These are phyloP conservation scores for Pleurotus tuoliensis DNA, from an alignment of 768 basidiomycete species.

Conservation along the genomic window DNA sequence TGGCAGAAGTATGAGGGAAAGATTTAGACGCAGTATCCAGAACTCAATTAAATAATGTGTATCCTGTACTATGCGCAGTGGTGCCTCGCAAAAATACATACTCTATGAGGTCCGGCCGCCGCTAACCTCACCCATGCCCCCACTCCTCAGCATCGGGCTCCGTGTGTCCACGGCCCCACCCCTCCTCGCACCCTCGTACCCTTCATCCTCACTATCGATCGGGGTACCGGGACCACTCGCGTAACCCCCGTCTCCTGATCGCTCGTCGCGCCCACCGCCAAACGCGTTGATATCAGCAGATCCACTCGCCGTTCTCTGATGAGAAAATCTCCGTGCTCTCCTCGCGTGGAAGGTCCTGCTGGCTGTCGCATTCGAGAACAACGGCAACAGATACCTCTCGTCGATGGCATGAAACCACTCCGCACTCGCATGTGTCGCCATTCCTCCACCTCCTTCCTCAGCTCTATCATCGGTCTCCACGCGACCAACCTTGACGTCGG, in stretches of 20 bases:
- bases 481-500: conserved; percentile 8
- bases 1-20: too few species aligned
- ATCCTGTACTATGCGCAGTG: too few species aligned
- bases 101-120: too few species aligned
- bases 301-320: conserved; percentile 21
- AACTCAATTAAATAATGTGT: too few species aligned
- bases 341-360: conserved; percentile 84
- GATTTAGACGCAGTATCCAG: too few species aligned
- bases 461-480: conserved; percentile 1
- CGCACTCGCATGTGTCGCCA: conserved; percentile 22
- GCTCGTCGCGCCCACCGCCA: neutral
- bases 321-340: conserved; percentile 48
- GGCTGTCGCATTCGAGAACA: conserved; percentile 91
- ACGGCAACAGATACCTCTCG: conserved; percentile 87
- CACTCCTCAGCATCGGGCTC: too few species aligned
- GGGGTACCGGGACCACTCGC: conserved; percentile 23
- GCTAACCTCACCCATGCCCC: too few species aligned
- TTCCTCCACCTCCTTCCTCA: conserved; percentile 41
- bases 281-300: conserved; percentile 10
- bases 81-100: too few species aligned
- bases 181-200: conserved; percentile 33
- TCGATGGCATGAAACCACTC: conserved; percentile 97
- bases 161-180: conserved; percentile 24
- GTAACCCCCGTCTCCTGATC: conserved; percentile 24
- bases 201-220: conserved; percentile 37